phyloP scores from a whole-genome alignment of 2,329 filamentous ascomycete species.

The Calonectria multiphialidica region DNA sequence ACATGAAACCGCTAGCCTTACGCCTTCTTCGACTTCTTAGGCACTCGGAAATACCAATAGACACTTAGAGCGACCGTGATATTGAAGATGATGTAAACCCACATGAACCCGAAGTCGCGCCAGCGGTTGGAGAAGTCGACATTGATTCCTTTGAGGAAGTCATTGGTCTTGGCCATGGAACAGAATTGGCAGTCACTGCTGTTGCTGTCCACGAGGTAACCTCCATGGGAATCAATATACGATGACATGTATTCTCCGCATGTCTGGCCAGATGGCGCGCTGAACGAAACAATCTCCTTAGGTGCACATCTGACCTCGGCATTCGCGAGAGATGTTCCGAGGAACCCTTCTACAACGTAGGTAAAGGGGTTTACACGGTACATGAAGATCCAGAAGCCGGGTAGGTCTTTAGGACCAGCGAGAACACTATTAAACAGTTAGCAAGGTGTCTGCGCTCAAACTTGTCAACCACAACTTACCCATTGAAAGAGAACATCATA shows the following conservation, averaged over 20 bases:
- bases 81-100: slow-evolving; percentile 66
- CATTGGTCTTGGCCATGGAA: slow-evolving; percentile 52
- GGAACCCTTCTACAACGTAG: slow-evolving; percentile 76
- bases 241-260: slow-evolving; percentile 67
- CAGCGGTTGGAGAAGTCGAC: slow-evolving; percentile 63
- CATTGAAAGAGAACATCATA: slow-evolving; percentile 73
- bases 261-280: slow-evolving; percentile 64
- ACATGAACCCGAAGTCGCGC: slow-evolving; percentile 69
- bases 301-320: slow-evolving; percentile 69
- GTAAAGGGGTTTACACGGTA: slow-evolving; percentile 81
- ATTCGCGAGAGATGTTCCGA: slow-evolving; percentile 73
- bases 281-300: slow-evolving; percentile 75
- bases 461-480: slow-evolving; percentile 61
- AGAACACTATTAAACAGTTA: slow-evolving; percentile 63
- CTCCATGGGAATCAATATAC: slow-evolving; percentile 60
- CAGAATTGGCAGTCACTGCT: slow-evolving; percentile 64
- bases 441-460: background rate
- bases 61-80: slow-evolving; percentile 60
- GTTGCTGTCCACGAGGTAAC: slow-evolving; percentile 52
- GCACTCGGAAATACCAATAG: slow-evolving; percentile 59
- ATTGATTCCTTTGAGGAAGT: slow-evolving; percentile 53
- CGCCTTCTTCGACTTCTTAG: slow-evolving; percentile 39
- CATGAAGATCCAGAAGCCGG: slow-evolving; percentile 83
- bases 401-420: slow-evolving; percentile 70
- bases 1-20: background rate